A percentile compares a stretch with the other conserved stretches of the same genome.
phyloP scores from a whole-genome alignment of 176 grass and related monocot genomes.

The Hyparrhenia diplandra region DNA sequence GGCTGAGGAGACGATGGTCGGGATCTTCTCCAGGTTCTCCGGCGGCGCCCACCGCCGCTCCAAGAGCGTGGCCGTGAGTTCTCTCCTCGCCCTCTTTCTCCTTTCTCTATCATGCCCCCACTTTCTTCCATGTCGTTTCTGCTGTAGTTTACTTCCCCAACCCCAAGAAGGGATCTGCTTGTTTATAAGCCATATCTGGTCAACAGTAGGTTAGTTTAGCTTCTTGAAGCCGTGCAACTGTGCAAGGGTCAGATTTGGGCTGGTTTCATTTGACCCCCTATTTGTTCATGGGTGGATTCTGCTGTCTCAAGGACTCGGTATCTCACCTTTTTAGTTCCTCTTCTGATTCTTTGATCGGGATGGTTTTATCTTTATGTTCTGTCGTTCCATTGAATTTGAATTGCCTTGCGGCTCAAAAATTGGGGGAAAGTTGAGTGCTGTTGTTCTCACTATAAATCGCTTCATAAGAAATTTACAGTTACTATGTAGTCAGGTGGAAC shows the following conservation, averaged over 20 bases:
- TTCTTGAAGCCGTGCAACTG: background rate
- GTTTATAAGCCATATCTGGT: conserved; percentile 7
- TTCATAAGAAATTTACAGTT: background rate
- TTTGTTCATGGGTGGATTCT: conserved; percentile 34
- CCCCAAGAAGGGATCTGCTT: conserved; percentile 42
- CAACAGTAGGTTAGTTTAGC: conserved; percentile 21
- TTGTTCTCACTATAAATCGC: background rate
- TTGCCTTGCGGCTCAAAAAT: background rate
- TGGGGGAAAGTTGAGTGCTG: background rate
- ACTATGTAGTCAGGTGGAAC: background rate
- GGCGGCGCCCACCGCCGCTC: conserved; percentile 68
- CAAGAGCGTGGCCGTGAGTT: conserved; percentile 59
- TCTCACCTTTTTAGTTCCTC: conserved; percentile 4
- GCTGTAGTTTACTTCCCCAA: conserved; percentile 41
- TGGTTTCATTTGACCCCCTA: conserved; percentile 2
- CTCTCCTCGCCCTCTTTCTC: background rate
- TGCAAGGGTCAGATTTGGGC: conserved; percentile 17
- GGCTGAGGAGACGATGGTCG: conserved; percentile 49
- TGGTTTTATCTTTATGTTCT: background rate
- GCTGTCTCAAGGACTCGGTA: conserved; percentile 32
- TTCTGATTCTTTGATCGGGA: conserved; percentile 12
- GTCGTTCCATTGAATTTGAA: background rate
- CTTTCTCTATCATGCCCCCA: background rate
- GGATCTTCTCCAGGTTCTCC: conserved; percentile 74
- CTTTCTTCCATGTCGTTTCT: conserved; percentile 23